These are phyloP conservation scores for Irpex sp. DNA, from an alignment of 1,284 basidiomycete species.

Conservation along the genomic window DNA sequence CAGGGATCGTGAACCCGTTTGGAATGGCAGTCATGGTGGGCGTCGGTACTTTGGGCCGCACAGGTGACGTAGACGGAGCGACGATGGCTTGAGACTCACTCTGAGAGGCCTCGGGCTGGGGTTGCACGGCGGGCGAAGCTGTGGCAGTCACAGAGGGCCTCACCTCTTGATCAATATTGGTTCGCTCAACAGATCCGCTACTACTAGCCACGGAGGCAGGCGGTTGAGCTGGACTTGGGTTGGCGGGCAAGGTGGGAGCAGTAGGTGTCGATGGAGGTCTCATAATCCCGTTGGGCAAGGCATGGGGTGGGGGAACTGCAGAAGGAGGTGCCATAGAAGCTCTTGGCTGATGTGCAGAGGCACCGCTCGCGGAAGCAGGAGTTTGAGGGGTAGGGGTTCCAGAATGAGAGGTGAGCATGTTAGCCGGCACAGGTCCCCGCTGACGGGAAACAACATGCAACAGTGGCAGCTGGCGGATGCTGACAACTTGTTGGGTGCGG, in stretches of 20 bases:
- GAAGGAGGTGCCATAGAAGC: conserved; percentile 39
- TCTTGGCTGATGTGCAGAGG: conserved; percentile 2
- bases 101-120: conserved; percentile 5
- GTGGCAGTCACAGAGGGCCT: conserved; percentile 16
- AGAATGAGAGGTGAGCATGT: background rate
- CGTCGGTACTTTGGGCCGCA: conserved; percentile 45
- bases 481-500: conserved; percentile 23
- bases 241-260: conserved; percentile 19
- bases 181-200: conserved; percentile 18
- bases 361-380: background rate
- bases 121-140: conserved; percentile 12
- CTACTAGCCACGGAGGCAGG: conserved; percentile 27
- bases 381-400: background rate
- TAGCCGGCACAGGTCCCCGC: conserved; percentile 9
- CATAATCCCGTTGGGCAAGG: conserved; percentile 33
- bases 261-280: conserved; percentile 38
- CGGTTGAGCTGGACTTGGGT: conserved; percentile 30
- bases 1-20: conserved; percentile 43
- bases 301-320: conserved; percentile 49
- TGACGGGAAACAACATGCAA: conserved; percentile 11
- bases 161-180: conserved; percentile 20
- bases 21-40: conserved; percentile 27
- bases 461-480: conserved; percentile 31
- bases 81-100: conserved; percentile 12
- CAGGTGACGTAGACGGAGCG: conserved; percentile 20